Evolutionary conservation across 192 early-diverging fungal genomes (phyloP).

Genomic region (Backusella australiensis): DNA sequence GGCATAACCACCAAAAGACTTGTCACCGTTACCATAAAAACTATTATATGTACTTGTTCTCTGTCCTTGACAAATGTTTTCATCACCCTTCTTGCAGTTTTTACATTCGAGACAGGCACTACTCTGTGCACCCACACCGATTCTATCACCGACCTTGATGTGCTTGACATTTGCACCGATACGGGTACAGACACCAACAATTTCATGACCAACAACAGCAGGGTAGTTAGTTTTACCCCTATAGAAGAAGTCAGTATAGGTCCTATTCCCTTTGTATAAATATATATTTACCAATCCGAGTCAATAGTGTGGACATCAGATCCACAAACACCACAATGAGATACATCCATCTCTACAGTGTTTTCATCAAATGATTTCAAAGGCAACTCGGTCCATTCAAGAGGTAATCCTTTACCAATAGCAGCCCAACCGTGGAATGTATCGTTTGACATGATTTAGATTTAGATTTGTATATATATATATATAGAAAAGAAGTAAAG

Average conservation of each 20-base stretch:
- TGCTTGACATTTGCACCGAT: conserved; percentile 39
- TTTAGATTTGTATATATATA: conserved; percentile 4
- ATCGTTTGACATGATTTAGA: conserved; percentile 8
- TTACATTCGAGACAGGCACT: conserved; percentile 53
- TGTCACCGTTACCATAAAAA: conserved; percentile 36
- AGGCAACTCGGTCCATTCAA: conserved; percentile 27
- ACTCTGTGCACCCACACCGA: conserved; percentile 63
- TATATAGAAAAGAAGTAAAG: background rate
- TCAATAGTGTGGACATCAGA: conserved; percentile 72
- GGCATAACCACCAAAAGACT: conserved; percentile 46
- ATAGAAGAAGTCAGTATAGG: too few species aligned
- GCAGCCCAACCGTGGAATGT: conserved; percentile 30
- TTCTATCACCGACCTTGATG: conserved; percentile 46
- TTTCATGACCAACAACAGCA: conserved; percentile 53
- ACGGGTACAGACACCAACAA: conserved; percentile 44
- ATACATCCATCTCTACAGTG: conserved; percentile 47
- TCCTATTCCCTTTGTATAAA: too few species aligned
- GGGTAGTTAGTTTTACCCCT: conserved; percentile 32
- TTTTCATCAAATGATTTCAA: conserved; percentile 37
- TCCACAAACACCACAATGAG: conserved; percentile 74
- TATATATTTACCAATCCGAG: conserved; percentile 27
- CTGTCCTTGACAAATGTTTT: conserved; percentile 42
- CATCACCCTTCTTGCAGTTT: conserved; percentile 35
- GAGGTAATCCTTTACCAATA: conserved; percentile 23
- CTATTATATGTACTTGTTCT: conserved; percentile 49